Base-by-base conservation (phyloP, 2,329 filamentous ascomycete genomes). In the Nigrospora sphaerica region DNA sequence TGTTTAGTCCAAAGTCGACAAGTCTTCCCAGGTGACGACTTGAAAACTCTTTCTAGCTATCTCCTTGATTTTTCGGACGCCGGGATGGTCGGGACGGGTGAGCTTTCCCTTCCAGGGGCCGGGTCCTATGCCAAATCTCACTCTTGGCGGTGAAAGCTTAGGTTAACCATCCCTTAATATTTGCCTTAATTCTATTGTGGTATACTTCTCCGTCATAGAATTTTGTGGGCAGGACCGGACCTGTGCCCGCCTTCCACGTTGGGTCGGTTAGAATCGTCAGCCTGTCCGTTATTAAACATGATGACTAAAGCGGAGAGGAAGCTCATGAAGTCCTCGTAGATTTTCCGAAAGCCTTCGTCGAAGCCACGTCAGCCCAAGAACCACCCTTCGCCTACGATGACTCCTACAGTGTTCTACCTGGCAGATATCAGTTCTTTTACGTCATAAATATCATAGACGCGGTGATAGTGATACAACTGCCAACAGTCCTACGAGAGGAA, bases 391-490 rank as follows among this genome's bases (percentile, higher is more conserved):
- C 64, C 71, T 6, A 78, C 70, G 16, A 71, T 68, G 1, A 73
- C 66, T 0, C 62, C 68, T 37, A 78, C 59, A 52, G 77, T 77
- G n/a, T n/a, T n/a, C 16, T 47, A 44, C 3, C 62, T 63, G 1
- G 52, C 38, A 1, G 55, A 57, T 1, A 79, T 46, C 0, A 73
- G 60, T 1, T 61, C 49, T 0, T 67, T 69, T 1, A 80, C 70
- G 48, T 81, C 74, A 46, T 73, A 76, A 0, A 70, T 73, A 46
- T 80, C 69, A 49, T 80, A 81, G 1, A 67, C 62, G n/a, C 73
- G 66, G 1, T 75, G 65, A 40, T 71, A 58, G 0, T 68, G 59
- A 50, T 80, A 81, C 3, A 67, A 68, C 38, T 72, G 70, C 72
- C 74, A 80, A n/a, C n/a, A n/a, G n/a, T n/a, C n/a, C n/a, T n/a